These are phyloP conservation scores for Colletotrichum scovillei DNA, from an alignment of 2,329 filamentous ascomycete species.

Conservation along the genomic window DNA sequence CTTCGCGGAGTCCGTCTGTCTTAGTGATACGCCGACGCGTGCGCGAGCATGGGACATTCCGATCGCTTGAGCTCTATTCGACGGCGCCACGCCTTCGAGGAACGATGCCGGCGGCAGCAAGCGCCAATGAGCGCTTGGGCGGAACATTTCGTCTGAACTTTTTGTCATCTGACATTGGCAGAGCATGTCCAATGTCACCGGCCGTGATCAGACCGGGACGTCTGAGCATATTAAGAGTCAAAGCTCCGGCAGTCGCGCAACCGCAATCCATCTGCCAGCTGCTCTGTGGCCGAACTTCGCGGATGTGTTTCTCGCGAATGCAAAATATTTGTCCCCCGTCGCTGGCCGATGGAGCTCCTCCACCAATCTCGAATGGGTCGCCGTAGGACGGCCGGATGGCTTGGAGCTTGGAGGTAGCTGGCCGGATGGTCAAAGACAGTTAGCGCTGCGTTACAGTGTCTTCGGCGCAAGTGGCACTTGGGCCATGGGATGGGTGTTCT, in stretches of 20 bases:
- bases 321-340: neutral
- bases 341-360: constrained; percentile 15
- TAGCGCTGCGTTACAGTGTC: constrained; percentile 28
- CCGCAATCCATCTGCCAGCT: neutral
- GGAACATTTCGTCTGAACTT: constrained; percentile 2
- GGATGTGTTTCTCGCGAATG: neutral
- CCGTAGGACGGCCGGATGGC: constrained; percentile 9
- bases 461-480: constrained; percentile 31
- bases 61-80: neutral
- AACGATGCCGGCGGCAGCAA: constrained; percentile 10
- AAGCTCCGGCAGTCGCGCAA: constrained; percentile 1
- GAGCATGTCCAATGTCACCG: neutral
- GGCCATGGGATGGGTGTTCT: constrained; percentile 9
- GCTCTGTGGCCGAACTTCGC: neutral
- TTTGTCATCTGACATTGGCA: neutral
- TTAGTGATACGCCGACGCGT: constrained; percentile 15
- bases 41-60: neutral
- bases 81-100: constrained; percentile 10
- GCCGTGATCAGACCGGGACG: neutral
- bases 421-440: constrained; percentile 17
- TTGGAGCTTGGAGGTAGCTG: constrained; percentile 25
- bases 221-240: neutral
- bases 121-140: neutral
- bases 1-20: neutral
- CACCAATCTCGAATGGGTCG: constrained; percentile 20